Conservation (phyloP, 805 yeast genomes). For the Cyberlindnera samutprakarnensis region DNA sequence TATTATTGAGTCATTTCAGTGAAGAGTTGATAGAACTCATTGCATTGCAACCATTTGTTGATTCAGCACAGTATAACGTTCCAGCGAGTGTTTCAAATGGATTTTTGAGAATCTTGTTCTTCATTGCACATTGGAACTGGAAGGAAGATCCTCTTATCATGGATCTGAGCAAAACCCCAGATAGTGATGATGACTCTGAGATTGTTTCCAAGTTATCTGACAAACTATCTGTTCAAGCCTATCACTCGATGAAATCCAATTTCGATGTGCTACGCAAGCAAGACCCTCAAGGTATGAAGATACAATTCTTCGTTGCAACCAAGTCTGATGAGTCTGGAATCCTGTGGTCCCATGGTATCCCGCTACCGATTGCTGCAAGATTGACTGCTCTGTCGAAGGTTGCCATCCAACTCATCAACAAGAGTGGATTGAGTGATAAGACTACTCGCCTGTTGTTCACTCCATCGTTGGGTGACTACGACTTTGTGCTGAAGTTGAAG, state of each 20-base stretch:
- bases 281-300: slow-evolving; percentile 76
- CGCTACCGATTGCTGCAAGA: slow-evolving; percentile 77
- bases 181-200: slow-evolving; percentile 28
- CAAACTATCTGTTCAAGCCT: slow-evolving; percentile 50
- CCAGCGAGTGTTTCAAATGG: slow-evolving; percentile 81
- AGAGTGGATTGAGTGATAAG: slow-evolving; percentile 34
- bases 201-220: slow-evolving; percentile 47
- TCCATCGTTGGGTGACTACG: slow-evolving; percentile 80
- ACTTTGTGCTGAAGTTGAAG: slow-evolving; percentile 61
- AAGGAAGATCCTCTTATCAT: slow-evolving; percentile 75
- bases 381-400: slow-evolving; percentile 81
- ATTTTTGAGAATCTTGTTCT: slow-evolving; percentile 63
- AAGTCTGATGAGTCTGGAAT: slow-evolving; percentile 83
- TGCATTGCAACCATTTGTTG: slow-evolving; percentile 78
- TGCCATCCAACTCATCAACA: slow-evolving; percentile 47
- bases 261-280: slow-evolving; percentile 61
- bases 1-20: slow-evolving; percentile 58
- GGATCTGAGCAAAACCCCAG: slow-evolving; percentile 55
- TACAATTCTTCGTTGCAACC: slow-evolving; percentile 79
- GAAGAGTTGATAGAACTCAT: slow-evolving; percentile 80
- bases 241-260: slow-evolving; percentile 53
- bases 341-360: slow-evolving; percentile 62
- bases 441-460: slow-evolving; percentile 57
- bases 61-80: slow-evolving; percentile 73
- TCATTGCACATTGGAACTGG: slow-evolving; percentile 90